These are phyloP conservation scores for Dichotomocladium elegans DNA, from an alignment of 371 early-diverging fungal species.

Conservation along the genomic window DNA sequence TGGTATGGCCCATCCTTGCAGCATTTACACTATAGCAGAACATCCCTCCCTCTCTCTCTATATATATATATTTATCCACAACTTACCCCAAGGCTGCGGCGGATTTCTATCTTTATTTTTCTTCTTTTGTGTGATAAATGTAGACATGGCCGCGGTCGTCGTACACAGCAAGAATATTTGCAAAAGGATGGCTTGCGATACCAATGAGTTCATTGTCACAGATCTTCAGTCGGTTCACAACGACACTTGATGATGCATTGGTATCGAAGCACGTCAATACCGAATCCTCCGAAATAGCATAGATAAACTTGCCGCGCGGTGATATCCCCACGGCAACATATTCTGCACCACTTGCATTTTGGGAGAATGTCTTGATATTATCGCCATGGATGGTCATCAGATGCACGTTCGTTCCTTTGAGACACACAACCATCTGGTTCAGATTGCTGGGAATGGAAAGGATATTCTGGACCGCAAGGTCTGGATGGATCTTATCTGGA, in stretches of 20 bases:
- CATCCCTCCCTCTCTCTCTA: no score
- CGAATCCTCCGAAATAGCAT: constrained; percentile 67
- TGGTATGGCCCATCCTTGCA: no score
- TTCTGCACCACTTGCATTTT: constrained; percentile 43
- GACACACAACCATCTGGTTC: constrained; percentile 69
- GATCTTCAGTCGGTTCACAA: no score
- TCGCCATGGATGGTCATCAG: constrained; percentile 61
- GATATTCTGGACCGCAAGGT: constrained; percentile 19
- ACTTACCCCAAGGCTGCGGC: no score
- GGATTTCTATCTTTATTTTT: no score
- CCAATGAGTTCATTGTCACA: constrained; percentile 68
- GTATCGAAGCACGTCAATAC: neutral
- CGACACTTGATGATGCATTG: neutral
- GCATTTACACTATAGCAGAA: no score
- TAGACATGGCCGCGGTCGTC: constrained; percentile 65
- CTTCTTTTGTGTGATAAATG: constrained; percentile 36
- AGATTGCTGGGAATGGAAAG: constrained; percentile 45
- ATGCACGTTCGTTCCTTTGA: constrained; percentile 60
- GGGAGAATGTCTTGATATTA: constrained; percentile 35
- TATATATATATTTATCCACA: no score
- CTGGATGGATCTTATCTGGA: constrained; percentile 26
- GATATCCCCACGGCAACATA: constrained; percentile 64
- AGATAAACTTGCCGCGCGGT: constrained; percentile 72
- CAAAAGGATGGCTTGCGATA: constrained; percentile 66
- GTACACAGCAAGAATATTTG: constrained; percentile 69